Conservation (phyloP, 2,329 filamentous ascomycete genomes). For the Anthostomella pinea region DNA sequence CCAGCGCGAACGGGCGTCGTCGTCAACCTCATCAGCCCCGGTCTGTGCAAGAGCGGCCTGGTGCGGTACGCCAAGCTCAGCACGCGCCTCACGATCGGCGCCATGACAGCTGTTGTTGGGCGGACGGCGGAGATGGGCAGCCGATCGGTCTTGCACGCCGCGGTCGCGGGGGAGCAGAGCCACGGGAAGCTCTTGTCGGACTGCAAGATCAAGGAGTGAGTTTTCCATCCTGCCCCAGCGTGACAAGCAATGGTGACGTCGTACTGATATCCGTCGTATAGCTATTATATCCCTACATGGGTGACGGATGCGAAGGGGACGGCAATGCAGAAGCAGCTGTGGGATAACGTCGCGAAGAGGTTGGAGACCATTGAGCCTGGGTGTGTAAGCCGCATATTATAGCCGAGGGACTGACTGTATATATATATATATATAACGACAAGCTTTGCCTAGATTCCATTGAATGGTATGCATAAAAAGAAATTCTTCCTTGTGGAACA, state of each 20-base stretch:
- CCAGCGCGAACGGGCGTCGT: slow-evolving; percentile 28
- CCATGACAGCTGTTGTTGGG: background rate
- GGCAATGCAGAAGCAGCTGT: no score
- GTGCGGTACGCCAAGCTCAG: background rate
- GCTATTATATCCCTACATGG: background rate
- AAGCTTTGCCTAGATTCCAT: no score
- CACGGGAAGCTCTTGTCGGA: background rate
- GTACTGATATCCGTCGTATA: background rate
- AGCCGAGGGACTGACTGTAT: no score
- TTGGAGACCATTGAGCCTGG: no score
- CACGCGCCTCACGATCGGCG: background rate
- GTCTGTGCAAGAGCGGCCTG: slow-evolving; percentile 28
- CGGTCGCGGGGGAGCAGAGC: background rate
- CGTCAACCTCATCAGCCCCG: slow-evolving; percentile 31
- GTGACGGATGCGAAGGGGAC: background rate
- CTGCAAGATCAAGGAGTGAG: slow-evolving; percentile 3
- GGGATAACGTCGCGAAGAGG: no score
- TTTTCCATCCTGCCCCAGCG: background rate
- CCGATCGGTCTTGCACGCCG: slow-evolving; percentile 1
- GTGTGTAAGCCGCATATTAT: no score
- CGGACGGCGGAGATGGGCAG: slow-evolving; percentile 3
- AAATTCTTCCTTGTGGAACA: no score
- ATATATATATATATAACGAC: no score
- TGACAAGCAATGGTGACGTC: background rate
- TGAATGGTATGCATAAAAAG: no score